phyloP scores from a whole-genome alignment of 129 eudicot genomes.

The Chrysanthemum seticuspe region DNA sequence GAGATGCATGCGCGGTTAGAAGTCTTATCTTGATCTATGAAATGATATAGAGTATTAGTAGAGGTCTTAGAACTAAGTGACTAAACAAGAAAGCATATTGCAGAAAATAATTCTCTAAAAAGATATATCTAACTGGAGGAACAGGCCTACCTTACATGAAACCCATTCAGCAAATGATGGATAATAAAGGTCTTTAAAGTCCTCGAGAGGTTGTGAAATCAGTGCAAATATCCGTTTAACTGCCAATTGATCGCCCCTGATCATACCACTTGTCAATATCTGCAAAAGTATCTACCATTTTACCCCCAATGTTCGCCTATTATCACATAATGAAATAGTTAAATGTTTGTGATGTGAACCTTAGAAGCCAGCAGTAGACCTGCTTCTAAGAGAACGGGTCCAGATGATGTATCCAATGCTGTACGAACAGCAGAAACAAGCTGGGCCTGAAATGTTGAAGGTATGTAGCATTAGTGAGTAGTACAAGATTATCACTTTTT shows the following conservation, averaged over 20 bases:
- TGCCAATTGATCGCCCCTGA: slow-evolving; percentile 90
- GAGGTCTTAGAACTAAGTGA: not conserved
- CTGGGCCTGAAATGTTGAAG: slow-evolving; percentile 63
- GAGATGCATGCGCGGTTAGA: slow-evolving; percentile 91
- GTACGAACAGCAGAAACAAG: slow-evolving; percentile 92
- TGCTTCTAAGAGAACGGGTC: slow-evolving; percentile 93
- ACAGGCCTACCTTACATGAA: slow-evolving; percentile 76
- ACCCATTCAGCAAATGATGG: slow-evolving; percentile 99
- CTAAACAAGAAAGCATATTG: no score
- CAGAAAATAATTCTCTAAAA: not conserved
- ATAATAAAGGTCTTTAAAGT: slow-evolving; percentile 85
- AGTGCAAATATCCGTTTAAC: slow-evolving; percentile 86
- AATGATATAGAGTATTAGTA: slow-evolving; percentile 5
- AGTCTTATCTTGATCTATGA: slow-evolving; percentile 87
- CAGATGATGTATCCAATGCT: slow-evolving; percentile 76
- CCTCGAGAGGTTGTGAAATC: slow-evolving; percentile 87
- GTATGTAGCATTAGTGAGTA: not conserved
- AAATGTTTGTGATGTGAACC: slow-evolving; percentile 40
- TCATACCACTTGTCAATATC: slow-evolving; percentile 86
- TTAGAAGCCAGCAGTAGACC: slow-evolving; percentile 92
- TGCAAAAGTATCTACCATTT: slow-evolving; percentile 37
- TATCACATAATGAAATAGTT: slow-evolving; percentile 12
- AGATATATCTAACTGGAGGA: slow-evolving; percentile 12
- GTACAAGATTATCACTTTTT: not conserved
- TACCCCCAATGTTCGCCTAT: slow-evolving; percentile 21